Evolutionary conservation across 805 yeast genomes (phyloP).

Genomic region (Metschnikowia vanudenii): DNA sequence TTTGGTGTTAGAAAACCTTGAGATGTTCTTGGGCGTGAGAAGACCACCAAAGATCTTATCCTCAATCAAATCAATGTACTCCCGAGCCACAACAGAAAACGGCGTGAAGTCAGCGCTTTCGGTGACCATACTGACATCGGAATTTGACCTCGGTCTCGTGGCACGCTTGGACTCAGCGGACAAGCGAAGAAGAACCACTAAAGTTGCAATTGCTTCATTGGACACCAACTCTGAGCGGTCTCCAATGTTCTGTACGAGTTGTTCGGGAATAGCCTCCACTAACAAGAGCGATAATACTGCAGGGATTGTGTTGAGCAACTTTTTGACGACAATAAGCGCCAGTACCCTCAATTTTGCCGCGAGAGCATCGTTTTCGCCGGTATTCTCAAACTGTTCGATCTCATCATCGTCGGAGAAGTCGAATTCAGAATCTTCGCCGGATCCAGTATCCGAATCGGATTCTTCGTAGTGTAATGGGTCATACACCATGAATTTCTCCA

Average conservation of each 20-base stretch:
- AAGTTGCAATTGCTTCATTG: slow-evolving; percentile 45
- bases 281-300: slow-evolving; percentile 33
- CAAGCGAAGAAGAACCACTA: slow-evolving; percentile 39
- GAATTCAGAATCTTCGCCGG: slow-evolving; percentile 22
- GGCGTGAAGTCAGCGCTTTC: slow-evolving; percentile 9
- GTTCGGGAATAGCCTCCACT: slow-evolving; percentile 25
- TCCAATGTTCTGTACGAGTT: slow-evolving; percentile 32
- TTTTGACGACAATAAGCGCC: slow-evolving; percentile 43
- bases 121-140: slow-evolving; percentile 42
- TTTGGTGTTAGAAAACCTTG: slow-evolving; percentile 25
- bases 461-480: slow-evolving; percentile 28
- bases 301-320: slow-evolving; percentile 41
- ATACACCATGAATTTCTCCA: slow-evolving; percentile 27
- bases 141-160: slow-evolving; percentile 16
- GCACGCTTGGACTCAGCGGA: slow-evolving; percentile 13
- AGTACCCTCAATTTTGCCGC: slow-evolving; percentile 65
- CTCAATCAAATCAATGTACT: slow-evolving; percentile 18
- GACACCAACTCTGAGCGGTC: slow-evolving; percentile 53
- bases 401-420: slow-evolving; percentile 41
- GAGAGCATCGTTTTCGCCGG: slow-evolving; percentile 41
- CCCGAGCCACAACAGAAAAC: not conserved
- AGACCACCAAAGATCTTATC: slow-evolving; percentile 28
- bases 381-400: slow-evolving; percentile 34
- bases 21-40: slow-evolving; percentile 21
- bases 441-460: slow-evolving; percentile 36